phyloP scores from a whole-genome alignment of 2,329 filamentous ascomycete genomes.

The Coniosporium uncinatum region DNA sequence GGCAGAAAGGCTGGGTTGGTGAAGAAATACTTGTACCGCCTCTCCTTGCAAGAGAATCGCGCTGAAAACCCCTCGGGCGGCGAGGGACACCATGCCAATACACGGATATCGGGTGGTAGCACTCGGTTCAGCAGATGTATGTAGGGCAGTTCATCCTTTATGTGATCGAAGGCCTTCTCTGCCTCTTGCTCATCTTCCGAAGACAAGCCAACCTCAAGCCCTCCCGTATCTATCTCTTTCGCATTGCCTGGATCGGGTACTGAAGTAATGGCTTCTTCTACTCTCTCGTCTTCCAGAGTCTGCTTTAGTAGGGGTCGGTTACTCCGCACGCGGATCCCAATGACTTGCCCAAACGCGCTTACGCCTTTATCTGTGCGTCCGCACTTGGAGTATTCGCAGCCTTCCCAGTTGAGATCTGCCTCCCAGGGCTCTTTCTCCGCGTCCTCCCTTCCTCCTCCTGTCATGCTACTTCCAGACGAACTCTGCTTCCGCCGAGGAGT shows the following conservation, averaged over 20 bases:
- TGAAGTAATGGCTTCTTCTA: not conserved
- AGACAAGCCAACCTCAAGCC: slow-evolving; percentile 10
- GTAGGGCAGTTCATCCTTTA: slow-evolving; percentile 81
- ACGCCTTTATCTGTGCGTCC: slow-evolving; percentile 91
- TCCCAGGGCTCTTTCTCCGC: slow-evolving; percentile 16
- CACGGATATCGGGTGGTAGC: slow-evolving; percentile 81
- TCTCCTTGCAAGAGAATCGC: slow-evolving; percentile 86
- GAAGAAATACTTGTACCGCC: slow-evolving; percentile 96
- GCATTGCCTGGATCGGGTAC: not conserved
- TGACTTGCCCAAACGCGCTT: slow-evolving; percentile 94
- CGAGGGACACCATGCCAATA: slow-evolving; percentile 89
- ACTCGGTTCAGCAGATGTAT: slow-evolving; percentile 79
- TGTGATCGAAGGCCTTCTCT: slow-evolving; percentile 50
- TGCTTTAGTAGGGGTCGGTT: slow-evolving; percentile 52
- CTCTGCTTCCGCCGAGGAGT: slow-evolving; percentile 5
- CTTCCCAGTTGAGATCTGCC: slow-evolving; percentile 65
- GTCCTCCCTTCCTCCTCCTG: slow-evolving; percentile 23
- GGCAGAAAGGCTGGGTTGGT: slow-evolving; percentile 86
- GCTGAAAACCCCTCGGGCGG: slow-evolving; percentile 80
- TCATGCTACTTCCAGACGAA: slow-evolving; percentile 8
- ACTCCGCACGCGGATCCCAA: slow-evolving; percentile 78
- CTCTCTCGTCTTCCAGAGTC: not conserved
- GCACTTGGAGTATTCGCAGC: slow-evolving; percentile 91
- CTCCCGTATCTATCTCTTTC: not conserved
- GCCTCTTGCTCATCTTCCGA: slow-evolving; percentile 20